These are phyloP conservation scores for Oryza rufipogon DNA, from an alignment of 176 grass and related monocot species.

Conservation along the genomic window DNA sequence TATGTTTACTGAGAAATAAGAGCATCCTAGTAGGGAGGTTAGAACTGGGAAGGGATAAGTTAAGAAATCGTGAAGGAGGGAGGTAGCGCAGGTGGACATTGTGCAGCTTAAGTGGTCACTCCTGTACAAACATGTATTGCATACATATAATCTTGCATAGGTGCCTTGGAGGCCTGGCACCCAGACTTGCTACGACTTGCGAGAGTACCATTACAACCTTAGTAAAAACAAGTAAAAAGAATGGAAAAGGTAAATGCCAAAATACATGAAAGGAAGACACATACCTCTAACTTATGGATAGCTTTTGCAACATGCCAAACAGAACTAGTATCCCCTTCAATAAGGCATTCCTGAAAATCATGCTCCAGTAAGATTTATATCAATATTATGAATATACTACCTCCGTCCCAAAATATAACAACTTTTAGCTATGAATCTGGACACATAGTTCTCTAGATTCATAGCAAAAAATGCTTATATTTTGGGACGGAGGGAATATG, in stretches of 20 bases:
- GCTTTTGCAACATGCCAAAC: slow-evolving; percentile 97
- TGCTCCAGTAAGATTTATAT: background rate
- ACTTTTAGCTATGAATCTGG: too few relatives aligned
- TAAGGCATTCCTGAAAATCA: slow-evolving; percentile 71
- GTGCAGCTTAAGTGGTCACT: background rate
- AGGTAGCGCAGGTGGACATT: background rate
- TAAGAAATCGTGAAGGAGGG: background rate
- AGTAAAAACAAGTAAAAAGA: background rate
- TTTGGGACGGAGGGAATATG: background rate
- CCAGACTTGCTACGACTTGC: background rate
- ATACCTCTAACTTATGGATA: slow-evolving; percentile 95
- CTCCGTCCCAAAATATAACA: too few relatives aligned
- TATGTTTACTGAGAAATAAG: background rate
- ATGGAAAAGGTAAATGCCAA: background rate
- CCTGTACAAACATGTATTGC: background rate
- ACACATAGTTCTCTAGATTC: too few relatives aligned
- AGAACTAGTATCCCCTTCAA: slow-evolving; percentile 96
- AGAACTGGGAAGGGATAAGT: background rate
- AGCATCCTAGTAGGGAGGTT: background rate
- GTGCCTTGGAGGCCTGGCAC: background rate
- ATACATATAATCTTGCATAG: background rate
- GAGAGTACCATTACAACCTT: background rate
- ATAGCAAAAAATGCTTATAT: too few relatives aligned
- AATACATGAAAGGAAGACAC: slow-evolving; percentile 17
- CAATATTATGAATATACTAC: background rate